Evolutionary conservation across 2,329 filamentous ascomycete species (phyloP), one percentile per base, ranked within the genome.

Genomic region (Fusarium sp.): DNA sequence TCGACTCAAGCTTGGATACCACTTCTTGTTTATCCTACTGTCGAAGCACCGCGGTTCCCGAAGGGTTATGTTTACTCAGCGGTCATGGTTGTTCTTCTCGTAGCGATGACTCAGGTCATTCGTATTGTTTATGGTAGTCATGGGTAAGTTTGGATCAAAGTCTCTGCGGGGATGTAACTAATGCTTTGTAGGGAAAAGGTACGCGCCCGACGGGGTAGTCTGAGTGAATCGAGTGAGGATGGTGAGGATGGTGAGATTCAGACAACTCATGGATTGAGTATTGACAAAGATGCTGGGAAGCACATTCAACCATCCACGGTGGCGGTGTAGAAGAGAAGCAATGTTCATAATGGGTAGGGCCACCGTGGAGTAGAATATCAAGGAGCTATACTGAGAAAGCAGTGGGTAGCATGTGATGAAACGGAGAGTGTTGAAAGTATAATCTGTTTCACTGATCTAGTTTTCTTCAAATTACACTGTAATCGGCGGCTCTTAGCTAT

Each of bases 1-100:
- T 54, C 49, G 2, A 54, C 33, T n/a, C 49, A 54, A 18, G 49
- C 49, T 14, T 54, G 49, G 49, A 29, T 54, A 38, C 49, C 33
- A 11, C 49, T 54, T 39, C 49, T 54, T n/a, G 49, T 39, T 1
- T 54, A 54, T 5, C 49, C 33, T 10, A 54, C 49, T 2, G 49
- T 54, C 8, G 49, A 54, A 3, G 49, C 49, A 18, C 49, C 49
- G 39, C 33, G 49, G 0, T 54, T 54, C 2, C 49, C 49, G 2
- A 39, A 54, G 19, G 49, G 49, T 16, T 54, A 54, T 9, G 49
- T 54, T 0, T 54, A 54, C 49, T 54, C 49, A 2, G 23, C 49
- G 0, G 5, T 12, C 7, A 54, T 54, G 33, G 49, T 54, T 29
- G 49, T 54, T 27, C 33, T 54, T 10, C 49, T 39, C 0, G 49